These are phyloP conservation scores for Tympanopsis confertula DNA, from an alignment of 2,329 filamentous ascomycete species.

Conservation along the genomic window DNA sequence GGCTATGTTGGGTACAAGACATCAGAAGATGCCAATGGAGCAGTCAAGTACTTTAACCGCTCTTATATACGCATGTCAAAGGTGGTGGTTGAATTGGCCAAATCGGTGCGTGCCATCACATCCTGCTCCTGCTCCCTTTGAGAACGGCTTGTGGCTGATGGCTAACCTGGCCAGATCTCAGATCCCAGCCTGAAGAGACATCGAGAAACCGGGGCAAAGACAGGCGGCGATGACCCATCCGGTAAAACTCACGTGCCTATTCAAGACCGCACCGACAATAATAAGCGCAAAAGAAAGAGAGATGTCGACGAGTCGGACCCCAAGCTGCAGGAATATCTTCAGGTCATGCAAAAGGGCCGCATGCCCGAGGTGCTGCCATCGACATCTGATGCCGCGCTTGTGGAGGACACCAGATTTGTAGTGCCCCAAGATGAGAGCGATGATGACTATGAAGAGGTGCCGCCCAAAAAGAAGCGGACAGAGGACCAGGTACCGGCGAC, in stretches of 20 bases:
- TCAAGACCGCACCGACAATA: neutral
- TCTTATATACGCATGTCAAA: slow-evolving; percentile 93
- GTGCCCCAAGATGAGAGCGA: slow-evolving; percentile 51
- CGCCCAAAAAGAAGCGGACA: too few species aligned
- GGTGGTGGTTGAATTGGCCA: slow-evolving; percentile 79
- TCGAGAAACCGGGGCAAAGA: slow-evolving; percentile 10
- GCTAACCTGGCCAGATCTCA: slow-evolving; percentile 16
- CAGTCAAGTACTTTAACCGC: slow-evolving; percentile 90
- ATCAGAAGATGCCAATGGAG: slow-evolving; percentile 65
- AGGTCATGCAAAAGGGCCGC: slow-evolving; percentile 63
- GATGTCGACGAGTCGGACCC: slow-evolving; percentile 52
- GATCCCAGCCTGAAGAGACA: slow-evolving; percentile 17
- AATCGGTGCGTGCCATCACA: slow-evolving; percentile 37
- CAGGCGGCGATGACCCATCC: slow-evolving; percentile 9
- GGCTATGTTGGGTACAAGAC: slow-evolving; percentile 92
- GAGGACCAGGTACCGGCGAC: neutral
- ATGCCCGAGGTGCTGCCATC: slow-evolving; percentile 54
- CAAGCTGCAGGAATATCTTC: slow-evolving; percentile 76
- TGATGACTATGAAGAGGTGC: slow-evolving; percentile 62
- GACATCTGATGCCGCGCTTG: slow-evolving; percentile 18
- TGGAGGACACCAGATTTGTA: slow-evolving; percentile 21
- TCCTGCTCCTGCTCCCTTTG: slow-evolving; percentile 5
- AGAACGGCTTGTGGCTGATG: slow-evolving; percentile 10
- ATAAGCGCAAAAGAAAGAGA: too few species aligned
- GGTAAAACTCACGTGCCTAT: neutral